phyloP scores from a whole-genome alignment of 305 asterid genomes.

The Coffea humblotiana region DNA sequence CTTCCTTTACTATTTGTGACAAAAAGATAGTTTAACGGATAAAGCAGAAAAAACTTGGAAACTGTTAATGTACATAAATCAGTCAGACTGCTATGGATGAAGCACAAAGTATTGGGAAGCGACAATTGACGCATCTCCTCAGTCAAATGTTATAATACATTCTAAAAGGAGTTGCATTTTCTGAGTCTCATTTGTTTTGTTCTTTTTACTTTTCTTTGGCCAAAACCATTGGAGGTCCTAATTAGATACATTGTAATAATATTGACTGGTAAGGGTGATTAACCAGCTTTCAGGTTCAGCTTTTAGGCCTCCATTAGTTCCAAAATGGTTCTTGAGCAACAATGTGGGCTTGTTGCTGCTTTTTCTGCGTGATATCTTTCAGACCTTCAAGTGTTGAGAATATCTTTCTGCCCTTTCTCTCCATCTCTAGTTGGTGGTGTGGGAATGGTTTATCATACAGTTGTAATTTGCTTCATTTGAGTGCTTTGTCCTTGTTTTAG shows the following conservation, averaged over 20 bases:
- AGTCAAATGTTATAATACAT: background rate
- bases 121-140: background rate
- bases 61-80: background rate
- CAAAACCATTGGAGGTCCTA: background rate
- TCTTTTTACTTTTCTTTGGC: too few species aligned
- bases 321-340: background rate
- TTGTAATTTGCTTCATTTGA: background rate
- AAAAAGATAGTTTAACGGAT: too few species aligned
- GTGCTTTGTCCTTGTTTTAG: constrained; percentile 31
- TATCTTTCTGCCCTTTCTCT: background rate
- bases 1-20: background rate
- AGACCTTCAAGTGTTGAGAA: background rate
- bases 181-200: background rate
- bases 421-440: background rate
- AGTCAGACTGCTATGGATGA: background rate
- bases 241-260: background rate
- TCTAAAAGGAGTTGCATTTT: background rate
- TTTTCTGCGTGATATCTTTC: background rate
- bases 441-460: background rate
- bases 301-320: background rate
- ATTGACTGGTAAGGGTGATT: too few species aligned
- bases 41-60: too few species aligned
- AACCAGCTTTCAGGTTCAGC: background rate
- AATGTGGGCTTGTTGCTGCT: background rate
- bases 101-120: background rate